A percentile compares a stretch with the other conserved stretches of the same genome.
Conservation (phyloP, 495 filamentous ascomycete species). For the Annulohypoxylon moriforme region DNA sequence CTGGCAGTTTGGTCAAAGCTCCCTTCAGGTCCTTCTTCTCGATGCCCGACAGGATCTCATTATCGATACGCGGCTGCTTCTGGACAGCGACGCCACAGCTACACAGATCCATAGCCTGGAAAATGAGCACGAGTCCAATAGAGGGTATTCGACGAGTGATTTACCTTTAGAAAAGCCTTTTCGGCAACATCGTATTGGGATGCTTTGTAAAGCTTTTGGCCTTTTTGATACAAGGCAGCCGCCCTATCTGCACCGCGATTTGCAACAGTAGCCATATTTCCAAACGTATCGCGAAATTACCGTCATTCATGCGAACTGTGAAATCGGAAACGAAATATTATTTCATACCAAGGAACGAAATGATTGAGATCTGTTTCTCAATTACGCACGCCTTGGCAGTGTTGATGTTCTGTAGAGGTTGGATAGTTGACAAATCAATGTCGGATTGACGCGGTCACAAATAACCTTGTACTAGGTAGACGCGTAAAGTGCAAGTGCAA, state of each 20-base stretch:
- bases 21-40: conserved; percentile 16
- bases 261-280: conserved; percentile 14
- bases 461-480: background rate
- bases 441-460: background rate
- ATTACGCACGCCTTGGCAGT: too few species aligned
- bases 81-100: conserved; percentile 17
- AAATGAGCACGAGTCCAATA: background rate
- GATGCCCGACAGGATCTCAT: conserved; percentile 29
- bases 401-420: background rate
- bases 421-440: background rate
- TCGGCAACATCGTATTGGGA: conserved; percentile 8
- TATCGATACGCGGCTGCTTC: conserved; percentile 6
- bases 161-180: conserved; percentile 18
- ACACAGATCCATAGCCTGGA: conserved; percentile 27
- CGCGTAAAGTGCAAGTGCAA: conserved; percentile 35
- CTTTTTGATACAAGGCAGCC: conserved; percentile 4
- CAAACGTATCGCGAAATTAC: background rate
- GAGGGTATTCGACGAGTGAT: background rate
- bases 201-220: background rate
- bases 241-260: background rate
- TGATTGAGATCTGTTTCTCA: too few species aligned
- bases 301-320: background rate
- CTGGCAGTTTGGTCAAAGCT: conserved; percentile 1
- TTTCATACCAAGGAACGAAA: too few species aligned
- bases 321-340: background rate